Conservation (phyloP, 1,284 basidiomycete genomes). For the Rhodofomes roseus region DNA sequence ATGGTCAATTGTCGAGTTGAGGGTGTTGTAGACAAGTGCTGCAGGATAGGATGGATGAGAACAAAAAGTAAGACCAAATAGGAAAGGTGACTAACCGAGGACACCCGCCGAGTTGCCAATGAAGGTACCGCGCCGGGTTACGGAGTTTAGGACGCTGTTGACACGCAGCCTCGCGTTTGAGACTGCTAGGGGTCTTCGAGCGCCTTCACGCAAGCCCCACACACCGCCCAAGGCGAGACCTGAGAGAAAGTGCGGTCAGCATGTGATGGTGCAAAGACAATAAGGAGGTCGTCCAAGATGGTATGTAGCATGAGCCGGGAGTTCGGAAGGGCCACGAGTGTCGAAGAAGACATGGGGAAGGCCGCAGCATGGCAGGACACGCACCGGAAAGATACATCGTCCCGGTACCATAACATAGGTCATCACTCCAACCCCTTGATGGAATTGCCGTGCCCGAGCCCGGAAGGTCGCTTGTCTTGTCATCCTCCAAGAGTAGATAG, state of each 20-base stretch:
- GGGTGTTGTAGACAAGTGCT: slow-evolving; percentile 93
- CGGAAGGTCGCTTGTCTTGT: slow-evolving; percentile 85
- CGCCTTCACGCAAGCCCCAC: slow-evolving; percentile 96
- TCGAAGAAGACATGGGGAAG: slow-evolving; percentile 20
- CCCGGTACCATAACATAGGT: slow-evolving; percentile 98
- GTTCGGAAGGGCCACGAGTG: slow-evolving; percentile 24
- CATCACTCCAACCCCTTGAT: slow-evolving; percentile 97
- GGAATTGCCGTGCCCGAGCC: slow-evolving; percentile 86
- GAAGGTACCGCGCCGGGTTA: slow-evolving; percentile 95
- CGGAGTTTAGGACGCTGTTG: slow-evolving; percentile 95
- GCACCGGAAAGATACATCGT: slow-evolving; percentile 96
- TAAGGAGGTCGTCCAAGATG: slow-evolving; percentile 66
- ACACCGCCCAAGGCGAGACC: slow-evolving; percentile 91
- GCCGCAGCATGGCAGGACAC: slow-evolving; percentile 25
- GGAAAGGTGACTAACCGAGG: slow-evolving; percentile 62
- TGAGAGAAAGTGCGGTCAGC: slow-evolving; percentile 57
- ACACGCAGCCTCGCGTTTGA: slow-evolving; percentile 86
- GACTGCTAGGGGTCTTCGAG: slow-evolving; percentile 79
- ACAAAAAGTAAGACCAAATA: slow-evolving; percentile 31
- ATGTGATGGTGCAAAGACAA: slow-evolving; percentile 72
- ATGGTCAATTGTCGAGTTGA: slow-evolving; percentile 92
- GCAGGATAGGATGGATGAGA: slow-evolving; percentile 17
- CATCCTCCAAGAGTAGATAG: slow-evolving; percentile 90
- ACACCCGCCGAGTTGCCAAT: slow-evolving; percentile 99
- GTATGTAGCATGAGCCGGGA: slow-evolving; percentile 47